A percentile compares a stretch with the other conserved stretches of the same genome.
phyloP scores from a whole-genome alignment of 2,329 filamentous ascomycete genomes.

The Pseudogymnoascus sp. region DNA sequence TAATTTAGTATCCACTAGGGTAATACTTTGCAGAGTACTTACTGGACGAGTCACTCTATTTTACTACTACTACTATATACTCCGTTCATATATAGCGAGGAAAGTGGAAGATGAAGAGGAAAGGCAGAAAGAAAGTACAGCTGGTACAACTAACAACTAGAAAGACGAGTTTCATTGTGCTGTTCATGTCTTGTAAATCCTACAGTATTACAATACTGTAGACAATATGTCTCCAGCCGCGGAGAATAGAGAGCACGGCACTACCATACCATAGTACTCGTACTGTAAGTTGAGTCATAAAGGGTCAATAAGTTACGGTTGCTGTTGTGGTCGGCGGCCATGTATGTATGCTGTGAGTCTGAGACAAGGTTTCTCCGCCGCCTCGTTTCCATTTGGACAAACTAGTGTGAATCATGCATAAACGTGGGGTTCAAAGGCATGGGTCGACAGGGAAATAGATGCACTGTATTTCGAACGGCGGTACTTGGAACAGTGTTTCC shows the following conservation, averaged over 20 bases:
- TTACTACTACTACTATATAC: neutral
- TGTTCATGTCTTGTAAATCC: neutral
- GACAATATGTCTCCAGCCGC: neutral
- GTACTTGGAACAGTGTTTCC: neutral
- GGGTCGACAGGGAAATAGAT: neutral
- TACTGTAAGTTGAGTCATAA: neutral
- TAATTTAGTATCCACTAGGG: neutral
- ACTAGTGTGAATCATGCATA: slow-evolving; percentile 5
- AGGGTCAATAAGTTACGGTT: neutral
- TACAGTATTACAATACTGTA: neutral
- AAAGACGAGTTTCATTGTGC: neutral
- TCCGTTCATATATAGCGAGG: neutral
- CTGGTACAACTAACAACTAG: no score
- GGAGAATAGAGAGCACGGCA: neutral
- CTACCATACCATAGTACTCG: neutral
- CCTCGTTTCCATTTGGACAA: slow-evolving; percentile 2
- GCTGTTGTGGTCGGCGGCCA: neutral
- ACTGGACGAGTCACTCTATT: neutral
- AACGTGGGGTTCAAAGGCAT: slow-evolving; percentile 6
- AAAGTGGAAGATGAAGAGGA: neutral
- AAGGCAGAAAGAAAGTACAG: neutral
- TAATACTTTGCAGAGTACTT: neutral
- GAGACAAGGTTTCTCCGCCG: neutral
- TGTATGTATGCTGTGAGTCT: neutral
- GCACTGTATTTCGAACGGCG: neutral